Base-by-base conservation (phyloP, 148 eudicot species). In the Arbutus unedo region DNA sequence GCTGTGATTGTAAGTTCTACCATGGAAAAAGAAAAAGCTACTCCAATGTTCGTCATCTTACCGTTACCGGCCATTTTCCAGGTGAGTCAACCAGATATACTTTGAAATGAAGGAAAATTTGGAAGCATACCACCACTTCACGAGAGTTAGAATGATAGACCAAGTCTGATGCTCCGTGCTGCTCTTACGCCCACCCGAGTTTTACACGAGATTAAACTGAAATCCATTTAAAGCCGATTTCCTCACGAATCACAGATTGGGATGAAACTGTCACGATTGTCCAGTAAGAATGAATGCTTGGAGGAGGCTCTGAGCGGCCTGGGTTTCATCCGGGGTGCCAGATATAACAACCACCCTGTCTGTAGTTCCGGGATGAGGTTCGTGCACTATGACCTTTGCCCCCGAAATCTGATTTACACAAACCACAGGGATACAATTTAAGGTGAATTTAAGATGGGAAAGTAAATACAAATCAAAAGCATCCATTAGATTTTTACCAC, bases 281-380 rank as follows among this genome's bases (percentile, higher is more conserved):
- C 90, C 94, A 2, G 93, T 78, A 25, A 90, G 88, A 72, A 93
- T 90, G 88, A 93, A 95, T 11, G 96, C 93, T 70, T 93, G 97
- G 10, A 95, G 90, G 51, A 95, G 97, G 83, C 94, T 95, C 83
- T 95, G 97, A 60, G 98, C 98, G 47, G 89, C 92, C 78, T 92
- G 98, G 13, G 97, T 95, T 85, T 93, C 89, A n/a, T 93, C 94
- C 31, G 94, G 94, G 59, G 91, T 87, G 15, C 98, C 97, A 15
- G 97, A 93, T 81, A 95, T 93, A 71, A 92, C 81, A 7, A 95
- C 85, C 8, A 82, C 84, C 79, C 92, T 89, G 41, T 89, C 89
- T 31, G 83, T 83, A 15, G 89, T 64, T 81, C 94, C 93, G 3
- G 93, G 89, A 77, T 7, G 81, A 72, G 93, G 83, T 81, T 93